phyloP scores from a whole-genome alignment of 805 yeast species.

The Scheffersomyces amazonensis region DNA sequence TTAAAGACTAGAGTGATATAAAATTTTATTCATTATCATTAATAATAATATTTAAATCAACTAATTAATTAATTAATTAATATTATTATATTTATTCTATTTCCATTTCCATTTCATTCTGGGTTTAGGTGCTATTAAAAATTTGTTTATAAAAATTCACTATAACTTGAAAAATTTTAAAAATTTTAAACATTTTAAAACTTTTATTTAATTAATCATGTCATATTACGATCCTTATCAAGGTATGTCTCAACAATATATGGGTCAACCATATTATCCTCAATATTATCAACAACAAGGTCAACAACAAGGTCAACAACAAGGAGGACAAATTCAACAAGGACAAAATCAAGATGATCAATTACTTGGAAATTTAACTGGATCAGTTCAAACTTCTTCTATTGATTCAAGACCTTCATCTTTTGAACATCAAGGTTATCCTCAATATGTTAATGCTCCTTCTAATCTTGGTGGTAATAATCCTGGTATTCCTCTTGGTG shows the following conservation, averaged over 20 bases:
- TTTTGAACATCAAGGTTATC: conserved; percentile 15
- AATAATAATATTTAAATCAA: too few relatives aligned
- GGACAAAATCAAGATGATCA: conserved; percentile 11
- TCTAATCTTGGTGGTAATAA: neutral
- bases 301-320: conserved; percentile 9
- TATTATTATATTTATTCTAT: too few relatives aligned
- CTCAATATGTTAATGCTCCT: conserved; percentile 16
- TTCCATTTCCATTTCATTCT: too few relatives aligned
- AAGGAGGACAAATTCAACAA: conserved; percentile 8
- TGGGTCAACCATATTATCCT: conserved; percentile 33
- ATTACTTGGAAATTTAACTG: conserved; percentile 1
- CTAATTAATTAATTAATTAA: too few relatives aligned
- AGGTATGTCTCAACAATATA: conserved; percentile 35
- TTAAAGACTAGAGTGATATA: too few relatives aligned
- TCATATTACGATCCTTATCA: conserved; percentile 42
- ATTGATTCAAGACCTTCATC: conserved; percentile 13
- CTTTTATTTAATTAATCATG: conserved; percentile 25
- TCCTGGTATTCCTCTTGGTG: neutral
- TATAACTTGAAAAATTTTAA: too few relatives aligned
- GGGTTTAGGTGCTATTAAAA: too few relatives aligned
- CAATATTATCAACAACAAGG: conserved; percentile 21
- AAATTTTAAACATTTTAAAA: too few relatives aligned
- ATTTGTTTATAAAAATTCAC: too few relatives aligned
- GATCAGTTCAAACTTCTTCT: conserved; percentile 7
- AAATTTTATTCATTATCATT: too few relatives aligned